A percentile compares a stretch with the other conserved stretches of the same genome.
These are phyloP conservation scores for Lichtheimia corymbifera DNA, from an alignment of 371 early-diverging fungal genomes.

Conservation along the genomic window DNA sequence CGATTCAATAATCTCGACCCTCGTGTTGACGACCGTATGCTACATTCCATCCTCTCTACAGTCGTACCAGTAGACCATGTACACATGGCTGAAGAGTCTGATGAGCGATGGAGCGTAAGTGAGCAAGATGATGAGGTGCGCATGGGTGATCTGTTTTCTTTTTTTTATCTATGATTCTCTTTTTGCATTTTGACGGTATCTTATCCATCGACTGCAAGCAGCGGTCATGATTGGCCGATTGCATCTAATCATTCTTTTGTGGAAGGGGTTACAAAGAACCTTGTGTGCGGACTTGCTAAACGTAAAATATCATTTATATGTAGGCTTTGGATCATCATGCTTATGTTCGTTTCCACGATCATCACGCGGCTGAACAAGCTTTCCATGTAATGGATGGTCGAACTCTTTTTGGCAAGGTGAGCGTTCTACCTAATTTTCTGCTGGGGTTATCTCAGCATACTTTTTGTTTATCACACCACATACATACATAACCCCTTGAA, in stretches of 20 bases:
- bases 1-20: conserved; percentile 85
- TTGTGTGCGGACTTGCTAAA: neutral
- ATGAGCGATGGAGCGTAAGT: conserved; percentile 14
- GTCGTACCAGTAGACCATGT: conserved; percentile 63
- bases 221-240: conserved; percentile 2
- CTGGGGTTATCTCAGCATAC: neutral
- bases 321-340: conserved; percentile 1
- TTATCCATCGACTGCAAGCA: conserved; percentile 9
- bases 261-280: conserved; percentile 1
- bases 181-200: neutral
- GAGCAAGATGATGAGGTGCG: neutral
- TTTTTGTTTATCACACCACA: neutral
- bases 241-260: conserved; percentile 11
- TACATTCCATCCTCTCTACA: conserved; percentile 67
- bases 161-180: neutral
- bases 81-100: conserved; percentile 74
- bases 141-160: neutral
- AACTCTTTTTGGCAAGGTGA: conserved; percentile 55
- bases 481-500: neutral
- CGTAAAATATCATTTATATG: neutral
- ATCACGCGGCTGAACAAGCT: conserved; percentile 71
- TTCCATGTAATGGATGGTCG: conserved; percentile 76
- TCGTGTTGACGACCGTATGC: conserved; percentile 66
- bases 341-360: conserved; percentile 60
- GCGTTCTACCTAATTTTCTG: neutral